These are phyloP conservation scores for Oryza officinalis DNA, from an alignment of 176 grass and related monocot genomes.

Conservation along the genomic window DNA sequence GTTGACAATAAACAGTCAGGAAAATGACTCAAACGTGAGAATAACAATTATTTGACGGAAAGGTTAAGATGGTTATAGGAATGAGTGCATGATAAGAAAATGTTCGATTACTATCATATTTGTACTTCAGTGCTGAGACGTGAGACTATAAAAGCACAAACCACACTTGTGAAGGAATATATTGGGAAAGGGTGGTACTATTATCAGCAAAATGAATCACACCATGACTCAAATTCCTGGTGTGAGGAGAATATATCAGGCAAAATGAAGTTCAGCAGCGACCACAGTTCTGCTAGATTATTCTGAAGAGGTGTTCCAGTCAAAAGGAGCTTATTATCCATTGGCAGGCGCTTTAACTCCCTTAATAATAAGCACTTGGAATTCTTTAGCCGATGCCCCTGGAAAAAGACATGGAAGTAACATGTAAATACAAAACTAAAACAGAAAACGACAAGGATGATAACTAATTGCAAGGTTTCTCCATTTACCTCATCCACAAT, in stretches of 20 bases:
- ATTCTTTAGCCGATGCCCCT: constrained; percentile 98
- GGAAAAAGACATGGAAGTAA: constrained; percentile 30
- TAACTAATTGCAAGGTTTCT: not conserved
- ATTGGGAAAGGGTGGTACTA: constrained; percentile 2
- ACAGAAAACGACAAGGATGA: not conserved
- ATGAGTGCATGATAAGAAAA: not conserved
- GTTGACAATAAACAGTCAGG: not conserved
- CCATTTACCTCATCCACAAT: constrained; percentile 90
- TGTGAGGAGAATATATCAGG: constrained; percentile 97
- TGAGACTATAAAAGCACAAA: not conserved
- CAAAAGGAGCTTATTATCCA: constrained; percentile 96
- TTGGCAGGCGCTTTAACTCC: constrained; percentile 81
- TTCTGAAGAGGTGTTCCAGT: constrained; percentile 98
- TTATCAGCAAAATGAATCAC: constrained; percentile 12
- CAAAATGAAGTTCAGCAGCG: constrained; percentile 94
- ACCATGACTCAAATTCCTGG: constrained; percentile 98
- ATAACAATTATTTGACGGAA: not conserved
- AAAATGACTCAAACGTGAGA: not conserved
- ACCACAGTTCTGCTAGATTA: constrained; percentile 98
- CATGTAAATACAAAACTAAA: constrained; percentile 14
- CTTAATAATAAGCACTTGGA: constrained; percentile 69
- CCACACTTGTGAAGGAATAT: not conserved
- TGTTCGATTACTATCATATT: not conserved
- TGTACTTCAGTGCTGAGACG: not conserved
- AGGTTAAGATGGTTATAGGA: not conserved